Conservation (phyloP, 768 basidiomycete species). For the Tricholoma matsutake region DNA sequence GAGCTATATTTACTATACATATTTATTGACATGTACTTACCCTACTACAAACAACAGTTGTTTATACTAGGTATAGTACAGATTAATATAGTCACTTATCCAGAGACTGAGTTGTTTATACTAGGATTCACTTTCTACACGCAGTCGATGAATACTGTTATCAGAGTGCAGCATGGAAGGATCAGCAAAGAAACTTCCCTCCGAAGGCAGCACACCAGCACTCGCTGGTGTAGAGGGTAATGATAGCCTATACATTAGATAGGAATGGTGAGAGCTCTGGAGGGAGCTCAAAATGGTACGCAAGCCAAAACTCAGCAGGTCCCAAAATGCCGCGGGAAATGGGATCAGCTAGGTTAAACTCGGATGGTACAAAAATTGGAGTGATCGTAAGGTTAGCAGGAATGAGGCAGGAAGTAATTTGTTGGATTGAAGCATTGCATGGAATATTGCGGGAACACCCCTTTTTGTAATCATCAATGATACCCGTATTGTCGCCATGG, state of each 20-base stretch:
- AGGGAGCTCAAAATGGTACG: too few species aligned
- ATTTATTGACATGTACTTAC: too few species aligned
- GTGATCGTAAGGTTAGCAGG: background rate
- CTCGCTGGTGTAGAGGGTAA: too few species aligned
- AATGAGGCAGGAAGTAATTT: background rate
- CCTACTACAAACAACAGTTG: too few species aligned
- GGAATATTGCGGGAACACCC: background rate
- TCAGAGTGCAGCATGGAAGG: background rate
- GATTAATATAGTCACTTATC: too few species aligned
- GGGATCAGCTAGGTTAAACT: background rate
- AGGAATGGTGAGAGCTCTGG: too few species aligned
- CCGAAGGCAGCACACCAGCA: background rate
- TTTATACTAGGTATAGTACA: too few species aligned
- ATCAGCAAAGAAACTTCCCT: background rate
- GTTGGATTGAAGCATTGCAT: background rate
- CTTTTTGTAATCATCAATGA: background rate
- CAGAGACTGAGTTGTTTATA: too few species aligned
- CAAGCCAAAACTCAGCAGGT: background rate
- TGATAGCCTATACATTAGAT: too few species aligned
- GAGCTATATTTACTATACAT: too few species aligned
- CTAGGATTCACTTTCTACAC: too few species aligned
- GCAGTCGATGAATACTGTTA: background rate
- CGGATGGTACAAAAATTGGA: background rate
- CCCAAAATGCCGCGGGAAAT: background rate
- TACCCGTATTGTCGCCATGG: background rate